Conservation (phyloP, 176 grass and related monocot genomes). For the Typha latifolia region DNA sequence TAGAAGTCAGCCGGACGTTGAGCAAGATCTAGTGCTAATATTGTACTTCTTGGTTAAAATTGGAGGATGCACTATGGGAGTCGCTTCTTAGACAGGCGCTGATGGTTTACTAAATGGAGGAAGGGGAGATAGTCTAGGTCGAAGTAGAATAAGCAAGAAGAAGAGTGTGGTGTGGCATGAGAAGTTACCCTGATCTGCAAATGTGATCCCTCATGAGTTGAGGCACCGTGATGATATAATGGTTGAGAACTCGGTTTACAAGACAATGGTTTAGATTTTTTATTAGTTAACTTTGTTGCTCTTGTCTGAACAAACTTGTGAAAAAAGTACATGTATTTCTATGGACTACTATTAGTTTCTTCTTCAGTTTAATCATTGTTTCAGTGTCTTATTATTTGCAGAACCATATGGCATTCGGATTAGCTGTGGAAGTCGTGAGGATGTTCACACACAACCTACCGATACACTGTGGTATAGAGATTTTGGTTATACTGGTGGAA, state of each 20-base stretch:
- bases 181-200: neutral
- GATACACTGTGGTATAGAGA: slow-evolving; percentile 93
- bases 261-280: neutral
- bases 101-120: neutral
- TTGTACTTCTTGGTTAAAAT: neutral
- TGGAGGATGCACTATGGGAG: neutral
- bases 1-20: neutral
- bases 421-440: slow-evolving; percentile 89
- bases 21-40: neutral
- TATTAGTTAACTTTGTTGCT: neutral
- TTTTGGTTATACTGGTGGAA: slow-evolving; percentile 83
- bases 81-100: neutral
- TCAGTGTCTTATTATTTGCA: slow-evolving; percentile 34
- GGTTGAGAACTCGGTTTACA: too few species aligned
- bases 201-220: neutral
- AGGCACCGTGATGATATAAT: neutral
- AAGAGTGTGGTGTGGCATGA: neutral
- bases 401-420: slow-evolving; percentile 78
- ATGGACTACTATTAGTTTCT: neutral
- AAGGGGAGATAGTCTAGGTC: neutral
- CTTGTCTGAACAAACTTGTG: neutral
- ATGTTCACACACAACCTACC: slow-evolving; percentile 63
- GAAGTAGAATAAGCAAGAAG: neutral
- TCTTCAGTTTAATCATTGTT: neutral
- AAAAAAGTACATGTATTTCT: neutral